phyloP scores from a whole-genome alignment of 768 basidiomycete genomes.

The Rhodotorula kratochvilovae region DNA sequence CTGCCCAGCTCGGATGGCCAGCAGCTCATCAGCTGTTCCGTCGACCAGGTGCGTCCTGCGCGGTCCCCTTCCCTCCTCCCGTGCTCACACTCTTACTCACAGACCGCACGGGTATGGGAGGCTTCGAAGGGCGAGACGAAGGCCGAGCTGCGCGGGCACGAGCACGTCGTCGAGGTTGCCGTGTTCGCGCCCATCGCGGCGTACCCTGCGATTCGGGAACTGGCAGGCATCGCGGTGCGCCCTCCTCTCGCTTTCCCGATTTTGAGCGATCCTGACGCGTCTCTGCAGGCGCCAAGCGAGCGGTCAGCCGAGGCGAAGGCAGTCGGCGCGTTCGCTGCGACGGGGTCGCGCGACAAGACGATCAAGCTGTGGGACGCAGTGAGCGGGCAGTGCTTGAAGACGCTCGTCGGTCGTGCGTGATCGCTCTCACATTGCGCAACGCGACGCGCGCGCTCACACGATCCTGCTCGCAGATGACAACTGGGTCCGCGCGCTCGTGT shows the following conservation, averaged over 20 bases:
- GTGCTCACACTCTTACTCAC: constrained; percentile 16
- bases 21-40: constrained; percentile 72
- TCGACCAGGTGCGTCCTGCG: constrained; percentile 66
- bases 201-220: constrained; percentile 69
- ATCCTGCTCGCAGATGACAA: constrained; percentile 59
- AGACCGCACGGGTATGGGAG: constrained; percentile 78
- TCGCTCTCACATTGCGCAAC: too few relatives aligned
- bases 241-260: not conserved
- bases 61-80: not conserved
- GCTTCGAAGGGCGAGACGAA: constrained; percentile 68
- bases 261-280: not conserved
- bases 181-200: constrained; percentile 73
- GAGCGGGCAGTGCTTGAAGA: constrained; percentile 73
- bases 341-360: constrained; percentile 83
- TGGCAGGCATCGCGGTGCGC: constrained; percentile 61
- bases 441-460: not conserved
- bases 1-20: constrained; percentile 60
- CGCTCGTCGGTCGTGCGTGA: constrained; percentile 55
- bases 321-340: constrained; percentile 61
- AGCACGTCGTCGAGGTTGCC: constrained; percentile 76
- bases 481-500: constrained; percentile 81
- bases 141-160: constrained; percentile 78
- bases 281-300: constrained; percentile 52
- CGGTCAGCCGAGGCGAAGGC: constrained; percentile 50
- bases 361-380: constrained; percentile 86